A percentile compares a stretch with the other conserved stretches of the same genome.
Evolutionary conservation across 2,329 filamentous ascomycete genomes (phyloP).

Genomic region (Gliomastix tumulicola): DNA sequence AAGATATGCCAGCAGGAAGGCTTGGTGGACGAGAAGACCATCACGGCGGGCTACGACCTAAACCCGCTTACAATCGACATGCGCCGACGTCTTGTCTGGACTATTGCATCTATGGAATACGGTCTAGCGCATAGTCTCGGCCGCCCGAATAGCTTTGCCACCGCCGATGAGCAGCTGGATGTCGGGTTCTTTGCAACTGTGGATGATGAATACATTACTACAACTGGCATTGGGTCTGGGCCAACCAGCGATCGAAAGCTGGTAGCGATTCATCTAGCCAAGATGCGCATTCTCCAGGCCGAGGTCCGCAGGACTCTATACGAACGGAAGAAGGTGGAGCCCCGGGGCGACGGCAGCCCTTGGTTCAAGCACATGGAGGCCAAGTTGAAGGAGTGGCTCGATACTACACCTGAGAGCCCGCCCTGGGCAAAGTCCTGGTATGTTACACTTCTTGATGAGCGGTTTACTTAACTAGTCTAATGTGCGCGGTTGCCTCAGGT

Average conservation of each 20-base stretch:
- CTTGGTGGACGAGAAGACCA: slow-evolving; percentile 82
- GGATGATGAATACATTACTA: slow-evolving; percentile 77
- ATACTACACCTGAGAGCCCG: slow-evolving; percentile 64
- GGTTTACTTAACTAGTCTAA: no score
- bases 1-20: slow-evolving; percentile 86
- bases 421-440: slow-evolving; percentile 75
- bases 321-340: slow-evolving; percentile 71
- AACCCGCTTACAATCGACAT: slow-evolving; percentile 80
- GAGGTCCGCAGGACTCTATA: slow-evolving; percentile 85
- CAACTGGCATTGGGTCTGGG: slow-evolving; percentile 64
- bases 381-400: slow-evolving; percentile 74
- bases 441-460: no score
- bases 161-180: slow-evolving; percentile 73
- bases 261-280: slow-evolving; percentile 87
- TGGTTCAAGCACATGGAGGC: slow-evolving; percentile 80
- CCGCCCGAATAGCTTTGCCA: slow-evolving; percentile 78
- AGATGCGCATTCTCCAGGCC: slow-evolving; percentile 79
- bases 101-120: slow-evolving; percentile 80
- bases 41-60: slow-evolving; percentile 55
- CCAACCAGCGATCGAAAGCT: slow-evolving; percentile 76
- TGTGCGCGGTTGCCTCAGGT: no score
- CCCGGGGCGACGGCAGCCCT: slow-evolving; percentile 71
- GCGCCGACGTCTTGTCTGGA: slow-evolving; percentile 84
- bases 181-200: slow-evolving; percentile 78
- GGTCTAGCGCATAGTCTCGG: slow-evolving; percentile 84